These are phyloP conservation scores for Xylaria sp. DNA, from an alignment of 2,329 filamentous ascomycete species.

Conservation along the genomic window DNA sequence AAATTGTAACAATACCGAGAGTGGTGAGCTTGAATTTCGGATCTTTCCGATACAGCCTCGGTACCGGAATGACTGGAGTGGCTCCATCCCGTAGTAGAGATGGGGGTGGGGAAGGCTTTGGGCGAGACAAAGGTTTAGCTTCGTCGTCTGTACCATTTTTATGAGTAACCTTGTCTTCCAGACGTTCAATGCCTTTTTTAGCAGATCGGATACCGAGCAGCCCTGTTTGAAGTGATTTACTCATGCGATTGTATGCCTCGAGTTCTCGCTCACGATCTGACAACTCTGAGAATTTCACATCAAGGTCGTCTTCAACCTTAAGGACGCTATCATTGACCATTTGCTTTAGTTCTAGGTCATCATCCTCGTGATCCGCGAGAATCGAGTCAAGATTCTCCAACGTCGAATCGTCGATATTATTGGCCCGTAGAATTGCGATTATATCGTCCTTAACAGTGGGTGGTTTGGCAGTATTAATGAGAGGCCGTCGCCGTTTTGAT, in stretches of 20 bases:
- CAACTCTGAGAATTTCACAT: constrained; percentile 40
- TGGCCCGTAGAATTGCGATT: constrained; percentile 61
- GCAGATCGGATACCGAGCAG: constrained; percentile 62
- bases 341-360: constrained; percentile 46
- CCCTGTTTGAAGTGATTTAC: constrained; percentile 62
- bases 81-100: constrained; percentile 41
- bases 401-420: constrained; percentile 69
- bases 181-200: constrained; percentile 67
- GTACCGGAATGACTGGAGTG: constrained; percentile 56
- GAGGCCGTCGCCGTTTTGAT: constrained; percentile 57
- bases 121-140: constrained; percentile 16
- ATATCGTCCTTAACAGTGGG: constrained; percentile 68
- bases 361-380: constrained; percentile 53
- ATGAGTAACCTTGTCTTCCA: constrained; percentile 63
- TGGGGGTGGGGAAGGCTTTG: constrained; percentile 8
- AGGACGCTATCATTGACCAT: constrained; percentile 45
- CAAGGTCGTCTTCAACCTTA: constrained; percentile 47
- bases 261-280: constrained; percentile 55
- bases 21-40: constrained; percentile 61
- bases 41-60: constrained; percentile 58
- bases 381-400: constrained; percentile 68
- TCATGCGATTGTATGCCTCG: constrained; percentile 62
- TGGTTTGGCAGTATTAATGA: constrained; percentile 65
- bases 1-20: constrained; percentile 58
- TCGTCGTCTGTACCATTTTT: constrained; percentile 48